These are phyloP conservation scores for Butyriboletus loyo DNA, from an alignment of 768 basidiomycete genomes.

Conservation along the genomic window DNA sequence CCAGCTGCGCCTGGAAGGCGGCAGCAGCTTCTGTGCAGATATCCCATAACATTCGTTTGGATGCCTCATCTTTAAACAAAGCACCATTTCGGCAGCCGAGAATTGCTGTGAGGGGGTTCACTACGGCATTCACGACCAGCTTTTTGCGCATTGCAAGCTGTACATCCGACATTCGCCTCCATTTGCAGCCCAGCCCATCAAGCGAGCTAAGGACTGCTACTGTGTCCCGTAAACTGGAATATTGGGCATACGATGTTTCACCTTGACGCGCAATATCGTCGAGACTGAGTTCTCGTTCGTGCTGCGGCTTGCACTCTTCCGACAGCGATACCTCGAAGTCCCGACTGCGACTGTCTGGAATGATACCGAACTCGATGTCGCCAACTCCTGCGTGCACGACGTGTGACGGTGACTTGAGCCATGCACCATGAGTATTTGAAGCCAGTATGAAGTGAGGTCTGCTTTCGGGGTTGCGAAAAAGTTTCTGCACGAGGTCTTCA, in stretches of 20 bases:
- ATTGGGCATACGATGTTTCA: slow-evolving; percentile 39
- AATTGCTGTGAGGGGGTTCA: slow-evolving; percentile 86
- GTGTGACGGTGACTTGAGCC: slow-evolving; percentile 47
- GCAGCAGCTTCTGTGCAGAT: slow-evolving; percentile 72
- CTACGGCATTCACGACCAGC: slow-evolving; percentile 73
- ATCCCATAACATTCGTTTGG: slow-evolving; percentile 42
- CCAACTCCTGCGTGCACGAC: slow-evolving; percentile 73
- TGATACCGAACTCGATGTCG: slow-evolving; percentile 71
- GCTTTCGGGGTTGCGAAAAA: slow-evolving; percentile 69
- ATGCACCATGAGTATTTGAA: slow-evolving; percentile 79
- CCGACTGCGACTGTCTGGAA: slow-evolving; percentile 61
- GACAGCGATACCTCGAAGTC: slow-evolving; percentile 58
- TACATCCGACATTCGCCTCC: slow-evolving; percentile 64
- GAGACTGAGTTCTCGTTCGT: slow-evolving; percentile 45
- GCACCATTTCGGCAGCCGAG: slow-evolving; percentile 79
- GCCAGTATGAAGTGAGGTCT: slow-evolving; percentile 87
- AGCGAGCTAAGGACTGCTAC: slow-evolving; percentile 59
- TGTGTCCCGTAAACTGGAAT: slow-evolving; percentile 64
- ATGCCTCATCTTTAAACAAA: slow-evolving; percentile 47
- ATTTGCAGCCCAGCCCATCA: slow-evolving; percentile 54
- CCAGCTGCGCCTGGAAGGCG: slow-evolving; percentile 54
- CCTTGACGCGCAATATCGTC: slow-evolving; percentile 47
- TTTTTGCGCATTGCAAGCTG: slow-evolving; percentile 74
- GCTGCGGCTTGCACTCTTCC: slow-evolving; percentile 31
- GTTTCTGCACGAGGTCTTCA: slow-evolving; percentile 60